Evolutionary conservation across 768 basidiomycete genomes (phyloP).

Genomic region (Boletus speciosus): DNA sequence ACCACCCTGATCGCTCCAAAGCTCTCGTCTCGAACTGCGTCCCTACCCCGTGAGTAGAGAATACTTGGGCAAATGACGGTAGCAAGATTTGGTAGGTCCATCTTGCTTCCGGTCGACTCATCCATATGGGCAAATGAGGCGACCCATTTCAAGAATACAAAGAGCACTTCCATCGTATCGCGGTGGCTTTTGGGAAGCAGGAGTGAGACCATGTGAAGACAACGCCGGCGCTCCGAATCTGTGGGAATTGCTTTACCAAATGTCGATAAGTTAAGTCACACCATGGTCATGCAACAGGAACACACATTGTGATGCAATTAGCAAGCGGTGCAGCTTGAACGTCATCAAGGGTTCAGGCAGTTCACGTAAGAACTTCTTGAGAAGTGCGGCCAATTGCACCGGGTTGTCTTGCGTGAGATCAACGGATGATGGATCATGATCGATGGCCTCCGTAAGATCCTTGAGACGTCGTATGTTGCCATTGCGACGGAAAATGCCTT

Average conservation of each 20-base stretch:
- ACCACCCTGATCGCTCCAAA: slow-evolving; percentile 85
- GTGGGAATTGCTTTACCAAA: slow-evolving; percentile 56
- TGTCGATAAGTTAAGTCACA: slow-evolving; percentile 10
- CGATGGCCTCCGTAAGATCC: slow-evolving; percentile 87
- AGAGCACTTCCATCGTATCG: slow-evolving; percentile 96
- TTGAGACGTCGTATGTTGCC: slow-evolving; percentile 94
- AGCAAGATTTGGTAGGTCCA: slow-evolving; percentile 94
- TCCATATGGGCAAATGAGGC: slow-evolving; percentile 98
- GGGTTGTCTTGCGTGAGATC: slow-evolving; percentile 94
- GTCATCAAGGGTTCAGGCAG: slow-evolving; percentile 96
- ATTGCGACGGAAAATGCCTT: slow-evolving; percentile 98
- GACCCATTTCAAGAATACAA: slow-evolving; percentile 99
- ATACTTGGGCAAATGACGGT: slow-evolving; percentile 99
- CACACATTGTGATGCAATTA: slow-evolving; percentile 86
- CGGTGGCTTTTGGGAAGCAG: slow-evolving; percentile 91
- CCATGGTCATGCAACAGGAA: slow-evolving; percentile 13
- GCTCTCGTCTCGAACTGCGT: slow-evolving; percentile 89
- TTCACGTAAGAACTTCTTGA: slow-evolving; percentile 97
- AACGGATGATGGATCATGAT: slow-evolving; percentile 89
- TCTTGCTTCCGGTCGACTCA: slow-evolving; percentile 95
- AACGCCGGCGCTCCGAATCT: slow-evolving; percentile 74
- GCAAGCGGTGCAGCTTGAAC: slow-evolving; percentile 85
- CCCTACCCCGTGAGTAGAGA: slow-evolving; percentile 81
- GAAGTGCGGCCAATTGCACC: slow-evolving; percentile 91
- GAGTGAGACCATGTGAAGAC: slow-evolving; percentile 81